A percentile compares a stretch with the other conserved stretches of the same genome.
Evolutionary conservation across 257 asterid genomes (phyloP).

Genomic region (Rubia yunnanensis): DNA sequence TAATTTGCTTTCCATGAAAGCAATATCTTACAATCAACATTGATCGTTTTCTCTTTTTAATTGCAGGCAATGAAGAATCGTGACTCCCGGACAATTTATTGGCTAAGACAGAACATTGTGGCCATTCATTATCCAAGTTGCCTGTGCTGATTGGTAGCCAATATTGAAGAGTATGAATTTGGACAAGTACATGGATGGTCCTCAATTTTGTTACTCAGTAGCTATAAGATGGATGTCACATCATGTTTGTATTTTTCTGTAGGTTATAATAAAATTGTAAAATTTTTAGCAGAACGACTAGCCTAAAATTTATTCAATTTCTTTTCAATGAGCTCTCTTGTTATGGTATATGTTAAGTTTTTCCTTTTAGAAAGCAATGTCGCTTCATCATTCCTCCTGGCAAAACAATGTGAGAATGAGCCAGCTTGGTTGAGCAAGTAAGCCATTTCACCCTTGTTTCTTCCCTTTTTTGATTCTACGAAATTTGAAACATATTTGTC

Average conservation of each 20-base stretch:
- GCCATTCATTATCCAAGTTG: not conserved
- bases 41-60: conserved; percentile 11
- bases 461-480: conserved; percentile 3
- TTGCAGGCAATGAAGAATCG: conserved; percentile 38
- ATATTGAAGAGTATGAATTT: not conserved
- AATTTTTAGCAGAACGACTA: not conserved
- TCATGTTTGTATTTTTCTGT: not conserved
- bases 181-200: not conserved
- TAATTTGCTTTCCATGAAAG: not conserved
- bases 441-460: conserved; percentile 21
- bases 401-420: conserved; percentile 88
- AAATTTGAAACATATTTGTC: conserved; percentile 1
- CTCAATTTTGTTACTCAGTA: not conserved
- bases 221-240: not conserved
- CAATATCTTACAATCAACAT: conserved; percentile 3
- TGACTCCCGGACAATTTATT: conserved; percentile 7
- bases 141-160: not conserved
- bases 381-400: conserved; percentile 89
- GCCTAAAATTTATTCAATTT: too few species aligned
- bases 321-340: too few species aligned
- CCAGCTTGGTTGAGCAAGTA: conserved; percentile 82
- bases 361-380: conserved; percentile 67
- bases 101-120: not conserved
- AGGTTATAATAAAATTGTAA: not conserved
- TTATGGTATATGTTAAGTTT: not conserved